phyloP scores from a whole-genome alignment of 2,329 filamentous ascomycete genomes.

The Cytospora leucostoma region DNA sequence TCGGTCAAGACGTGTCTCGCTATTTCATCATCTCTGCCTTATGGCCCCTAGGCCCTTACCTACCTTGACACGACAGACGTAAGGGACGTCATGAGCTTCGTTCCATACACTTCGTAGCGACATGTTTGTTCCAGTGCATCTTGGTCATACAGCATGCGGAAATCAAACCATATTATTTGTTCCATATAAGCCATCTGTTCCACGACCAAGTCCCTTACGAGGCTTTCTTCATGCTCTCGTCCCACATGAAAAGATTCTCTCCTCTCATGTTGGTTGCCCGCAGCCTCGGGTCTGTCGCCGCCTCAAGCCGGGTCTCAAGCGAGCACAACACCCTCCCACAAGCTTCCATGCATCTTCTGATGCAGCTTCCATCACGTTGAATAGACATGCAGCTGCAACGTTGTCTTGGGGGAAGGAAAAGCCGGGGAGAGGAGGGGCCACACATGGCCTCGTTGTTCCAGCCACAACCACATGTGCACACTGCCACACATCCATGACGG shows the following conservation, averaged over 20 bases:
- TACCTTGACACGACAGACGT: not conserved
- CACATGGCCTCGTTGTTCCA: conserved; percentile 6
- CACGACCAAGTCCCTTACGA: not conserved
- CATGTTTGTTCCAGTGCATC: not conserved
- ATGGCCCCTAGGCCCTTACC: not conserved
- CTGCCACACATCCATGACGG: conserved; percentile 8
- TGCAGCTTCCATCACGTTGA: too few species aligned
- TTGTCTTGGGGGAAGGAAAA: not conserved
- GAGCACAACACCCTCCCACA: not conserved
- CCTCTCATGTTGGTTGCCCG: not conserved
- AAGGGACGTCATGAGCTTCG: not conserved
- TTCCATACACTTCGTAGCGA: not conserved
- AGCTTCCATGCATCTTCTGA: not conserved
- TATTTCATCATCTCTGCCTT: not conserved
- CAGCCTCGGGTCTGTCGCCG: not conserved
- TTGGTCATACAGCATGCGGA: not conserved
- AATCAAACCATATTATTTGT: not conserved
- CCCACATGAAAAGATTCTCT: not conserved
- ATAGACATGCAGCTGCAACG: not conserved
- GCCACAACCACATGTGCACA: conserved; percentile 10
- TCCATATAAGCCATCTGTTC: not conserved
- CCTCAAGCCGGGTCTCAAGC: not conserved
- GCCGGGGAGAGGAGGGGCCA: not conserved
- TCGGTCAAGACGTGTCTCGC: not conserved
- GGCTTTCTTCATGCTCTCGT: not conserved